A percentile compares a stretch with the other conserved stretches of the same genome.
phyloP scores from a whole-genome alignment of 116 monocot genomes.

The Papilionanthe hybrid region DNA sequence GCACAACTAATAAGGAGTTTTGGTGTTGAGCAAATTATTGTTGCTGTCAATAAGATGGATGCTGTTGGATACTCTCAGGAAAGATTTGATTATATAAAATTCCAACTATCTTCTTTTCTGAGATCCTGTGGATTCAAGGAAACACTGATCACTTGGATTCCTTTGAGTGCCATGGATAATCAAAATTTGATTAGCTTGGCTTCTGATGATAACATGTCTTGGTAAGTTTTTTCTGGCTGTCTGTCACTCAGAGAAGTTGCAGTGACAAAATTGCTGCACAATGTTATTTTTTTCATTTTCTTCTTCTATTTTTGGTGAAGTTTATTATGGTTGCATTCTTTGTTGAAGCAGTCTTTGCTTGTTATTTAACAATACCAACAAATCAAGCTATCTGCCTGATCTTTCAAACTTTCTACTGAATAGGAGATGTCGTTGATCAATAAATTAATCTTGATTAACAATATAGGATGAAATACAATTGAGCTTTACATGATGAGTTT shows the following conservation, averaged over 20 bases:
- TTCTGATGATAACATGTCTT: conserved; percentile 53
- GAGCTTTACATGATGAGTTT: no score
- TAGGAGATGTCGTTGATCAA: no score
- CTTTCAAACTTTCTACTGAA: no score
- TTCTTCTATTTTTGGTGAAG: conserved; percentile 4
- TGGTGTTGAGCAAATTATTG: conserved; percentile 81
- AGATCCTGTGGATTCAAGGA: conserved; percentile 83
- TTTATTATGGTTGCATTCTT: not conserved
- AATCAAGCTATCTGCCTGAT: not conserved
- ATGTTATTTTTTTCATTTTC: not conserved
- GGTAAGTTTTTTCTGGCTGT: conserved; percentile 33
- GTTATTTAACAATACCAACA: not conserved
- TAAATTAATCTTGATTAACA: no score
- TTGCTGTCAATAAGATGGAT: conserved; percentile 94
- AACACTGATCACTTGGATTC: conserved; percentile 62
- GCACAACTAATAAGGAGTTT: conserved; percentile 92
- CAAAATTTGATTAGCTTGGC: conserved; percentile 61
- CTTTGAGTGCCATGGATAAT: conserved; percentile 77
- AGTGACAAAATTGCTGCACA: not conserved
- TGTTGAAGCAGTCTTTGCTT: not conserved
- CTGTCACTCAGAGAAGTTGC: not conserved
- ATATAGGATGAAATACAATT: no score
- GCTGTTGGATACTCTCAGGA: conserved; percentile 68
- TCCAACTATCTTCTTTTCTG: conserved; percentile 59
- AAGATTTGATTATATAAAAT: conserved; percentile 66